Evolutionary conservation across 2,329 filamentous ascomycete species (phyloP).

Genomic region (Neurospora crassa): DNA sequence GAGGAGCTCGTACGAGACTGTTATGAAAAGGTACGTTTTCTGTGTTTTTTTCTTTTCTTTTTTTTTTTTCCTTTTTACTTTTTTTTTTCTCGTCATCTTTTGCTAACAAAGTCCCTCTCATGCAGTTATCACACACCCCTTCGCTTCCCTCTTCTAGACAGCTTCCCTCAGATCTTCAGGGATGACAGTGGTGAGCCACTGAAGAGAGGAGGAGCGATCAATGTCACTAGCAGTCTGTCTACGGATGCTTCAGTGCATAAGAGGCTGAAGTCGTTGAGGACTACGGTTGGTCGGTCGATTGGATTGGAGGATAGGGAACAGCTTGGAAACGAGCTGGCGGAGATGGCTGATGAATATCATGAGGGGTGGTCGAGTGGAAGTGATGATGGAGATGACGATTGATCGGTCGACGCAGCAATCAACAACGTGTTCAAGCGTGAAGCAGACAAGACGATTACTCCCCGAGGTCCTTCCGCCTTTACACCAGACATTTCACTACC

Average conservation of each 20-base stretch:
- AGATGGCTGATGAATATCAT: constrained; percentile 79
- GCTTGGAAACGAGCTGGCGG: constrained; percentile 70
- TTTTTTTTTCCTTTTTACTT: not conserved
- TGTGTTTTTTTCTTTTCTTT: not conserved
- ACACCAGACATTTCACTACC: not conserved
- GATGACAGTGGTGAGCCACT: constrained; percentile 22
- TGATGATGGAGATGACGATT: constrained; percentile 58
- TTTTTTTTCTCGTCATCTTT: not conserved
- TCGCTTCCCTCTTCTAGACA: constrained; percentile 69
- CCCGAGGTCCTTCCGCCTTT: not conserved
- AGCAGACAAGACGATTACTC: not conserved
- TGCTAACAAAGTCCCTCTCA: not conserved
- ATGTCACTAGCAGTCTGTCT: constrained; percentile 52
- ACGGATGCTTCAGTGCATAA: constrained; percentile 66
- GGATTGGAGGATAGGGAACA: constrained; percentile 72
- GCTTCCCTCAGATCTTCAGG: constrained; percentile 69
- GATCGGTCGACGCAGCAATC: constrained; percentile 10
- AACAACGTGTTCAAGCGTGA: not conserved
- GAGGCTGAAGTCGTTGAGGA: constrained; percentile 56
- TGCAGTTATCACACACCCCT: constrained; percentile 43
- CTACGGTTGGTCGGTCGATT: constrained; percentile 53
- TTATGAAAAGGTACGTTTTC: constrained; percentile 16
- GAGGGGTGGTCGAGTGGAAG: constrained; percentile 78
- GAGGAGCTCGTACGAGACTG: constrained; percentile 19
- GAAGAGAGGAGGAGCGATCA: constrained; percentile 23